Conservation (phyloP, 345 rosid genomes). For the Acer saccharum region DNA sequence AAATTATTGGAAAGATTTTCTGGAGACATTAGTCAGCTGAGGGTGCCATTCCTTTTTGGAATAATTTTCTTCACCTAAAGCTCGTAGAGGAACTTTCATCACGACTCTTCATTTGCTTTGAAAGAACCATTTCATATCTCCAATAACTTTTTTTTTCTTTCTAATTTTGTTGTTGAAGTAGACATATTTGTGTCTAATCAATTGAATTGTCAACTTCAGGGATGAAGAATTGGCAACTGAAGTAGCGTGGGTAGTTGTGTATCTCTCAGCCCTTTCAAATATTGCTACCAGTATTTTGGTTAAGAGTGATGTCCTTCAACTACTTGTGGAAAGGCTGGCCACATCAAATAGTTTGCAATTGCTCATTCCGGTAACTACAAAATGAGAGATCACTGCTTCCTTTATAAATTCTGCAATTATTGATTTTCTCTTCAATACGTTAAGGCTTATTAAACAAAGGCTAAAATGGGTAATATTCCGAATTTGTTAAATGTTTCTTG, state of each 20-base stretch:
- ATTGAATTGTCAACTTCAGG: constrained; percentile 45
- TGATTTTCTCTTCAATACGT: background rate
- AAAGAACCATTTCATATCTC: background rate
- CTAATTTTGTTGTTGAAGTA: background rate
- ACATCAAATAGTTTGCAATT: constrained; percentile 75
- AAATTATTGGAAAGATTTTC: background rate
- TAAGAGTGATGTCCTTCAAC: constrained; percentile 66
- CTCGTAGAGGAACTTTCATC: too few relatives aligned
- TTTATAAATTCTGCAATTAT: background rate
- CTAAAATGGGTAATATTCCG: constrained; percentile 4
- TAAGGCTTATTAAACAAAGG: background rate
- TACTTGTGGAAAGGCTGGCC: constrained; percentile 84
- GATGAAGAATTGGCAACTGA: constrained; percentile 91
- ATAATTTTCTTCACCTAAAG: too few relatives aligned
- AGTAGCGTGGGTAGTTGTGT: constrained; percentile 95
- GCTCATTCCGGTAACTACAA: constrained; percentile 80
- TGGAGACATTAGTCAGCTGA: background rate
- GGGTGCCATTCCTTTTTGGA: background rate
- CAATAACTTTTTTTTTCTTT: background rate
- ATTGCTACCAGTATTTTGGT: constrained; percentile 68
- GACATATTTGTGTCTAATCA: background rate
- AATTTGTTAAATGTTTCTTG: background rate
- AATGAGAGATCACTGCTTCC: constrained; percentile 4
- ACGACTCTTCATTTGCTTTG: background rate
- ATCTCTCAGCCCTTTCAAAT: constrained; percentile 96